These are phyloP conservation scores for Backusella tarrabulga DNA, from an alignment of 192 early-diverging fungal genomes.

Conservation along the genomic window DNA sequence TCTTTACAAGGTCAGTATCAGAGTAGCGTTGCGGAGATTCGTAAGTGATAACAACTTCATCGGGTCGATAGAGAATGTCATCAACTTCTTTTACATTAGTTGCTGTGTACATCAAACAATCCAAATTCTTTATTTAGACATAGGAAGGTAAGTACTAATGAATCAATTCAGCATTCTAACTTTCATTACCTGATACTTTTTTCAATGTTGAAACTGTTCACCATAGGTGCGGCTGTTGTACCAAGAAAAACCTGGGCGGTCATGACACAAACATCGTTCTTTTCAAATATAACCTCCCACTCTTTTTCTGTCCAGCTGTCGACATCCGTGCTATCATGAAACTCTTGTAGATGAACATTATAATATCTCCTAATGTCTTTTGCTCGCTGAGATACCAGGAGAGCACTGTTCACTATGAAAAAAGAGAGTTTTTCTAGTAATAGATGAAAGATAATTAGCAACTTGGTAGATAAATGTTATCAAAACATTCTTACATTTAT, in stretches of 20 bases:
- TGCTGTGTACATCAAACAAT: slow-evolving; percentile 56
- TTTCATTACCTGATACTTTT: slow-evolving; percentile 8
- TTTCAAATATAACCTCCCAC: slow-evolving; percentile 59
- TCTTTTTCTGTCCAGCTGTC: slow-evolving; percentile 53
- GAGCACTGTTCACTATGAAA: slow-evolving; percentile 72
- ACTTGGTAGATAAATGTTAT: neutral
- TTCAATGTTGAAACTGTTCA: neutral
- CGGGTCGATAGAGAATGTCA: slow-evolving; percentile 35
- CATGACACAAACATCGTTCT: slow-evolving; percentile 74
- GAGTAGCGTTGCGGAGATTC: slow-evolving; percentile 38
- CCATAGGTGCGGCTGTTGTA: slow-evolving; percentile 88
- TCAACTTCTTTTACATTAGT: slow-evolving; percentile 28
- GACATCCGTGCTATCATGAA: slow-evolving; percentile 64
- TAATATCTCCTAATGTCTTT: slow-evolving; percentile 67
- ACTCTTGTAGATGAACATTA: slow-evolving; percentile 53
- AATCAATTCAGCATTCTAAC: neutral
- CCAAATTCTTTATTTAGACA: slow-evolving; percentile 31
- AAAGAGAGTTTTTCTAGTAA: slow-evolving; percentile 48
- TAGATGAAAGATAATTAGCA: neutral
- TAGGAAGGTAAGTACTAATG: neutral
- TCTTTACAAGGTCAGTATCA: slow-evolving; percentile 36
- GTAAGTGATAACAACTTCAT: slow-evolving; percentile 49
- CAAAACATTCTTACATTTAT: slow-evolving; percentile 28
- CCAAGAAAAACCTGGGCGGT: slow-evolving; percentile 90
- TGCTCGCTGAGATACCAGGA: slow-evolving; percentile 82